A percentile compares a stretch with the other conserved stretches of the same genome.
These are phyloP conservation scores for Aspergillus melleus DNA, from an alignment of 2,329 filamentous ascomycete species.

Conservation along the genomic window DNA sequence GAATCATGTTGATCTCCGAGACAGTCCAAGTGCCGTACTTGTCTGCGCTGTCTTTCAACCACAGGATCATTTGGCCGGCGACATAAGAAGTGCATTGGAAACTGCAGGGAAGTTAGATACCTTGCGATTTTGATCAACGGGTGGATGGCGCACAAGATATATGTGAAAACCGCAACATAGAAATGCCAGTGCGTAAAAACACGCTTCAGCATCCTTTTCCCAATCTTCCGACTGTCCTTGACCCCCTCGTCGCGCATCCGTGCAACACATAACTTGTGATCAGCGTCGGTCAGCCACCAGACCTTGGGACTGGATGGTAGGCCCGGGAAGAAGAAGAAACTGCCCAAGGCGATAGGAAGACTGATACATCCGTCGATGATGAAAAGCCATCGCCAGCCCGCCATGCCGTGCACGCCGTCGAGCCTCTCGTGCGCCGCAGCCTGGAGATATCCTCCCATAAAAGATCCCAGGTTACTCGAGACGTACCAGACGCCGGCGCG, in stretches of 20 bases:
- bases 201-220: conserved; percentile 23
- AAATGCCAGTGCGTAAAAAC: conserved; percentile 35
- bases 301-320: conserved; percentile 32
- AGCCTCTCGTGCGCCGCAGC: conserved; percentile 30
- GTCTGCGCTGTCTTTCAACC: conserved; percentile 48
- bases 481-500: conserved; percentile 33
- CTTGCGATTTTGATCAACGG: not conserved
- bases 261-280: conserved; percentile 25
- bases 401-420: conserved; percentile 25
- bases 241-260: conserved; percentile 21
- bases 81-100: conserved; percentile 54
- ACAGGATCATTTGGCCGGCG: conserved; percentile 58
- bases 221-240: conserved; percentile 17
- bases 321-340: conserved; percentile 41
- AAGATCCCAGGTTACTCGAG: conserved; percentile 29
- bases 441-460: conserved; percentile 36
- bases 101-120: conserved; percentile 12
- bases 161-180: conserved; percentile 25
- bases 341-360: conserved; percentile 42
- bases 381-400: conserved; percentile 38
- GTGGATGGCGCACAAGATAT: conserved; percentile 22
- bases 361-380: conserved; percentile 40
- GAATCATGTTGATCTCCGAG: conserved; percentile 53
- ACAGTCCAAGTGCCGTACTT: conserved; percentile 44
- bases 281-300: conserved; percentile 30